Base-by-base conservation (phyloP, 257 asterid genomes). In the Dorcoceras hygrometricum region DNA sequence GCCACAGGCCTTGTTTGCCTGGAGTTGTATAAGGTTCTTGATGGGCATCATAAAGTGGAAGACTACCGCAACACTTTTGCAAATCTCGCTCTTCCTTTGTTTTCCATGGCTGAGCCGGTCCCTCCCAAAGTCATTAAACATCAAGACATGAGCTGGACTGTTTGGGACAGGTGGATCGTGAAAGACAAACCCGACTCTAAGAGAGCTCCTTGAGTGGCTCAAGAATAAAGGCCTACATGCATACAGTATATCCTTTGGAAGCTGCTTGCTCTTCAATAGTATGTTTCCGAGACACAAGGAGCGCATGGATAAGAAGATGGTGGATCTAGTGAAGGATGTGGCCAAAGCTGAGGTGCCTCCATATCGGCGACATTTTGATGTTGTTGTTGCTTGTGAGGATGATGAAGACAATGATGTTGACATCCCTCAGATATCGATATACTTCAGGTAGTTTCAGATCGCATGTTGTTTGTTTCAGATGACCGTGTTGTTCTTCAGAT, bases 41-140 rank as follows among this genome's bases (percentile, higher is more conserved):
- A 74, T 25, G 80, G 79, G 23, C 62, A 66, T 5, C 84, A 79
- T 76, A 76, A 79, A 60, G 19, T 79, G 32, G 87, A 82, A 70
- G 87, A 82, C 58, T 82, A 82, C 54, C 80, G 87, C 20, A 82
- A 82, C 77, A 73, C 87, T 16, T 82, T 82, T 57, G 87, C 84
- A 0, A 82, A 79, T 76, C 82, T 79, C 19, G 87, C 87, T 0
- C 82, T 82, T 6, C 87, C 87, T 25, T 36, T 80, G 20, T 80
- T 80, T 70, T 80, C 82, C 24, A 82, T 82, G 67, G 84, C 87
- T 5, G 87, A 82, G 74, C 87, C 87, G 1, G 87, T 82, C 3
- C 84, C 84, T 1, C 78, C 84, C 36, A 82, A 82, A 57, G 77
- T 79, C 62, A 29, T 76, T 19, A 77, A 74, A 62, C 82, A 80